Evolutionary conservation across 768 basidiomycete species (phyloP), one percentile per base, ranked within the genome.

Genomic region (Albatrellus ellisii): DNA sequence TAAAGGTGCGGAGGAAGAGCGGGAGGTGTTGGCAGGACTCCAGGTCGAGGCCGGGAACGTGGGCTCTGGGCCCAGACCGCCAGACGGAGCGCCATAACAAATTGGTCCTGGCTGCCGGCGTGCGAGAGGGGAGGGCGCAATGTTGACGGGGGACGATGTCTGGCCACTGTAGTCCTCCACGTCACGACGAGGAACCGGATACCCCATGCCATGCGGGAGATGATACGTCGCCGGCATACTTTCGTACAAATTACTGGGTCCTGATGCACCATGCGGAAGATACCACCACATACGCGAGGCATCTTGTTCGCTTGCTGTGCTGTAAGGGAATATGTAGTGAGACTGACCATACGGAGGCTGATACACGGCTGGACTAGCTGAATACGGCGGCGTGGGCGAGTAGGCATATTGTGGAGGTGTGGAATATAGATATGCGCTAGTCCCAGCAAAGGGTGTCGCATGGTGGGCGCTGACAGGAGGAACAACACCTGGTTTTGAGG

Each of bases 251-350:
- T 25, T 28, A 11, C 26, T 15, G 12, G 37, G 4, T 10, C 38
- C 5, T 4, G 41, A 3, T 2, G 25, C n/a, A 34, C 26, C 36
- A 7, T 21, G 32, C 10, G 64, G 63, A 17, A 70, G 51, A 46
- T 74, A 75, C 65, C 69, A 77, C 72, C 72, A 75, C 2, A 62
- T 56, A n/a, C 65, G 66, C 46, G 62, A 68, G n/a, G 56, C 56
- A 4, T 70, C 70, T n/a, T 56, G 52, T 4, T 63, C 62, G 2
- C 33, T 32, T 41, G 45, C 12, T 59, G 46, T 14, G 55, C 50
- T 8, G 51, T 38, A 50, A 51, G 65, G 36, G 4, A 29, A 45
- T n/a, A 57, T 22, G 47, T 63, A 68, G 10, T 60, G 59, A 1
- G 63, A 46, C 4, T 60, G 51, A 14, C 57, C 38, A 45, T 64